Evolutionary conservation across 768 basidiomycete genomes (phyloP).

Genomic region (Psilocybe sp.): DNA sequence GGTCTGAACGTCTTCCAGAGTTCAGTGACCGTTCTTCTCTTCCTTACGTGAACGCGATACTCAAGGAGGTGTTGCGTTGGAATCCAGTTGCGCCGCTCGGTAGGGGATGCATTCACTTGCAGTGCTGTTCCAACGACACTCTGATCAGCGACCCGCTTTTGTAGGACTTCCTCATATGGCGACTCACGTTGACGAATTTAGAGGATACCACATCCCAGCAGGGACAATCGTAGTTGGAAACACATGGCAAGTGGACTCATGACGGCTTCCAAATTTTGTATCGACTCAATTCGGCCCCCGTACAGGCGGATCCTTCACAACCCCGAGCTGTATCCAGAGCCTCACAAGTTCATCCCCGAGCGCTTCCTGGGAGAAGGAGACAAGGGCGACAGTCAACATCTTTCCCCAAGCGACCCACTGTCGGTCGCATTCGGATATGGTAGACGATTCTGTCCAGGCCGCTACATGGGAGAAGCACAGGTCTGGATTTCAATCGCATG

Average conservation of each 20-base stretch:
- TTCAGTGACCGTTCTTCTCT: conserved; percentile 20
- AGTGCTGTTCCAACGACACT: not conserved
- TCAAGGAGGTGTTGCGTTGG: conserved; percentile 18
- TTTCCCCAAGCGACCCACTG: conserved; percentile 31
- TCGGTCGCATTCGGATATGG: conserved; percentile 42
- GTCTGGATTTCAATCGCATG: conserved; percentile 45
- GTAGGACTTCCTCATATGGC: conserved; percentile 21
- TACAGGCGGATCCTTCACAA: conserved; percentile 51
- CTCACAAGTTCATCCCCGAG: conserved; percentile 46
- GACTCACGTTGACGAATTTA: conserved; percentile 24
- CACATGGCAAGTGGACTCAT: conserved; percentile 31
- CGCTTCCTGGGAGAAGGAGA: conserved; percentile 34
- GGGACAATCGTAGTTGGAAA: conserved; percentile 28
- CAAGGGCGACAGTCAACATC: conserved; percentile 21
- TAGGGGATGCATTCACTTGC: not conserved
- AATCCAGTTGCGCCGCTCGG: conserved; percentile 15
- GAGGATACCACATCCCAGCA: conserved; percentile 25
- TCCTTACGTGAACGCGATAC: conserved; percentile 18
- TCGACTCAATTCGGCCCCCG: not conserved
- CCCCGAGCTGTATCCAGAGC: conserved; percentile 41
- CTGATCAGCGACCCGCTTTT: conserved; percentile 19
- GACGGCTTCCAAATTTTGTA: conserved; percentile 34
- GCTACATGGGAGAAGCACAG: conserved; percentile 40
- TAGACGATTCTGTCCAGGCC: conserved; percentile 46
- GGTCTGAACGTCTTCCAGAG: conserved; percentile 20